Evolutionary conservation across 306 rosid species (phyloP).

Genomic region (Cyamopsis tetragonoloba): DNA sequence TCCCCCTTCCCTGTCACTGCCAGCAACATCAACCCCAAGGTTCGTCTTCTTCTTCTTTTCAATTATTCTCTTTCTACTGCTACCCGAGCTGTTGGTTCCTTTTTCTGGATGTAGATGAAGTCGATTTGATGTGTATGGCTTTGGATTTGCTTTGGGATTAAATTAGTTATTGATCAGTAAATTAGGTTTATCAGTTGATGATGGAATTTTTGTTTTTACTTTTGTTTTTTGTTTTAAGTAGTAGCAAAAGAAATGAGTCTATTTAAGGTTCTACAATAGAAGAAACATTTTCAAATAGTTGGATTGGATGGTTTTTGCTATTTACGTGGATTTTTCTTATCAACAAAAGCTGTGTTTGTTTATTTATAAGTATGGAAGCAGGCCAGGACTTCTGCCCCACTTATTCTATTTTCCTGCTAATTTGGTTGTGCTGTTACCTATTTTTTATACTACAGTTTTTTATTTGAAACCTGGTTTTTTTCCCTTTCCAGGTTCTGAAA

Average conservation of each 20-base stretch:
- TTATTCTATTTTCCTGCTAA: neutral
- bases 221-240: neutral
- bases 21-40: slow-evolving; percentile 77
- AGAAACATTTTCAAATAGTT: neutral
- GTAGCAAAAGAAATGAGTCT: neutral
- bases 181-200: too few relatives aligned
- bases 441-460: slow-evolving; percentile 4
- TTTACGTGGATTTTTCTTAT: slow-evolving; percentile 1
- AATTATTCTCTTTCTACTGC: neutral
- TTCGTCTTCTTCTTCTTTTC: neutral
- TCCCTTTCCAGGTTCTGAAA: slow-evolving; percentile 65
- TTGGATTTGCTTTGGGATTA: slow-evolving; percentile 26
- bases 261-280: neutral
- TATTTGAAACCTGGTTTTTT: neutral
- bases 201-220: neutral
- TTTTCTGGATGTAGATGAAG: neutral
- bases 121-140: neutral
- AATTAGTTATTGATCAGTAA: slow-evolving; percentile 5
- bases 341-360: neutral
- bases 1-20: slow-evolving; percentile 43
- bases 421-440: neutral
- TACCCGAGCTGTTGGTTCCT: neutral
- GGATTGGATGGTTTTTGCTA: neutral
- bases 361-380: neutral
- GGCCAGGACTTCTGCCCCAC: neutral